Base-by-base conservation (phyloP, 495 filamentous ascomycete species). In the Penicillium psychrofluorescens region DNA sequence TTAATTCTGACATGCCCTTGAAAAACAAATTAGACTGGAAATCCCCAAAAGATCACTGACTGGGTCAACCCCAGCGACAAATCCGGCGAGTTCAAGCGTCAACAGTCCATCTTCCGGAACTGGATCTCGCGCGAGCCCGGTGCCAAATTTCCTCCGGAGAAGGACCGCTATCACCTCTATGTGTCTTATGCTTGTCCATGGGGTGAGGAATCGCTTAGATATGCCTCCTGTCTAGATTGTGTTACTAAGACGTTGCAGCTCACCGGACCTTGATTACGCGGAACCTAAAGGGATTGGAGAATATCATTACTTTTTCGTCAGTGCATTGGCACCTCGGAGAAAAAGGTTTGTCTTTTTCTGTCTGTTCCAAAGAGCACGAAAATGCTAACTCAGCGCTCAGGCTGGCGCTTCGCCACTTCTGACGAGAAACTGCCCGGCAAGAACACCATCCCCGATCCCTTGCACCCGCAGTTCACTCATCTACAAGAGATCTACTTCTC, bases 1-100 rank as follows among this genome's bases (percentile, higher is more conserved):
- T 11, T 7, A 9, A 6, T 34, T 34, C 7, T 11, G 32, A 22
- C 22, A 6, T 6, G 22, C 22, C 22, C 2, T 6, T 22, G 16
- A 16, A 4, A 16, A 16, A 16, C 1, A 16, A 22, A 22, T n/a
- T 29, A 70, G 66, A 66, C 62, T 7, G 54, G 60, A 36, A 67
- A 58, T 37, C 12, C 58, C 7, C 37, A 30, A 22, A 71, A 70
- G 31, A 92, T 95, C 61, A 90, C 88, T 28, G 76, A 90, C 54
- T 95, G 88, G 88, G 89, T 89, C 12, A 68, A 75, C 15, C 81
- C 80, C 31, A 67, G 68, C 44, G 84, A 89, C 64, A 83, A 78
- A 48, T 75, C 79, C 2, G 90, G 90, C 66, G 90, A 95, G 65
- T 96, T 94, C 80, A 94, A 92, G 68, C 83, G 86, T 29, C 80